Base-by-base conservation (phyloP, 805 yeast species). In the Candida ortonii region DNA sequence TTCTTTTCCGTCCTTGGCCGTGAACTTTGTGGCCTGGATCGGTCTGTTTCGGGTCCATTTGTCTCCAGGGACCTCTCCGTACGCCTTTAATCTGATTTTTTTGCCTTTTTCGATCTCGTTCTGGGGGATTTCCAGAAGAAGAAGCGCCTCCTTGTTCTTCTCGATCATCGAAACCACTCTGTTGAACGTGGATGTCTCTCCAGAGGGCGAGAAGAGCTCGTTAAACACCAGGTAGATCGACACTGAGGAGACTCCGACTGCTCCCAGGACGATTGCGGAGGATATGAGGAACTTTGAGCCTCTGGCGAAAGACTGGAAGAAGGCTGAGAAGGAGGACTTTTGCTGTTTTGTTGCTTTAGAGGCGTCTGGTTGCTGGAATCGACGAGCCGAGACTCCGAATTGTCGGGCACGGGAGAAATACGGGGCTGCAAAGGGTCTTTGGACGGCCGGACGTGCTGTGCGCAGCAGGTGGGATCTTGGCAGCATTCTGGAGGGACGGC, bases 1-100 rank as follows among this genome's bases (percentile, higher is more conserved):
- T 46, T 84, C 93, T 48, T 78, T 76, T 2, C 95, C 95, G 39
- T 81, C 80, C 41, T 76, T 72, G 33, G 83, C 95, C 0, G 53
- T 50, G 36, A 76, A 62, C 40, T 80, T 69, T 36, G 84, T 73
- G 10, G 93, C 76, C 30, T 78, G 76, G 25, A 85, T 76, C 2
- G 96, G 96, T 62, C 96, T 76, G 54, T 84, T 84, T 64, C 95
- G 76, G 6, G 87, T 83, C 90, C 96, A 86, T 50, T 77, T 77
- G 53, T 84, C 90, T 15, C 72, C 68, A 1, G 76, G 61, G 7
- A 46, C 55, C 47, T 84, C 94, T 29, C 96, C 96, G 52, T 84
- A 82, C 0, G 96, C 96, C 54, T 82, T 83, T 33, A 89, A 65
- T 52, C 85, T 73, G 13, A 59, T 53, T 35, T 70, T 73, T 3